Base-by-base conservation (phyloP, 208 protist species). In the Trypanosoma rangeli region DNA sequence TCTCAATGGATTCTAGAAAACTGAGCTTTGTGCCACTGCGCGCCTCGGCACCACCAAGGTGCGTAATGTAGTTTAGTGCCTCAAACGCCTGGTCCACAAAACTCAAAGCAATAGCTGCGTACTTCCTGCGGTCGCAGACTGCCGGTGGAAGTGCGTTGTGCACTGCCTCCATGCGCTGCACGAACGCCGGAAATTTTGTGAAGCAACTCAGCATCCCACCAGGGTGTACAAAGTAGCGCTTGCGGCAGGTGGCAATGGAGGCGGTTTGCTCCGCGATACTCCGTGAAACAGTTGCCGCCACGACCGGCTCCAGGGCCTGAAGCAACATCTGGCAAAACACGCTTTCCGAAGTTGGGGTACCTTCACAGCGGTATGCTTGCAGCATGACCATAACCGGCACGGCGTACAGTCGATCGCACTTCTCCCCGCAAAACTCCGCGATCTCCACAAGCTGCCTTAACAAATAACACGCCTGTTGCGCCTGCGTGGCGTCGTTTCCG, bases 201-300 rank as follows among this genome's bases (percentile, higher is more conserved):
- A 96, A 96, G 74, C 91, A 93, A 52, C 82, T 78, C 58, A 96
- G 69, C 64, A 96, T 79, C n/a, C 88, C 80, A 18, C 84, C 85
- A 1, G 91, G 88, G 62, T 82, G 73, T 39, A 96, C 65, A 28
- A 85, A 16, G 57, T 90, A 94, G 42, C 67, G 73, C 64, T 79
- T 85, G 44, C 80, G 67, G 70, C 91, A 93, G 13, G 67, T 62
- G n/a, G 46, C 70, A 65, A 96, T 94, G 20, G 91, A 96, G 39
- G 90, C 81, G 24, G 85, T 94, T 76, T 96, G 91, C 74, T 96
- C 88, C 52, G 86, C 86, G 18, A 94, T 80, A 42, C 89, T 92
- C 2, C 76, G 83, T 76, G 82, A 84, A 68, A 94, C 78, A 8
- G 76, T 80, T 15, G 73, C 74, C 20, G 81, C 67, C 44, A 93